Percentiles rank a stretch among this genome's conserved stretches.
These are phyloP conservation scores for Wilhelminamyces savonicus DNA, from an alignment of 805 yeast species.

Conservation along the genomic window DNA sequence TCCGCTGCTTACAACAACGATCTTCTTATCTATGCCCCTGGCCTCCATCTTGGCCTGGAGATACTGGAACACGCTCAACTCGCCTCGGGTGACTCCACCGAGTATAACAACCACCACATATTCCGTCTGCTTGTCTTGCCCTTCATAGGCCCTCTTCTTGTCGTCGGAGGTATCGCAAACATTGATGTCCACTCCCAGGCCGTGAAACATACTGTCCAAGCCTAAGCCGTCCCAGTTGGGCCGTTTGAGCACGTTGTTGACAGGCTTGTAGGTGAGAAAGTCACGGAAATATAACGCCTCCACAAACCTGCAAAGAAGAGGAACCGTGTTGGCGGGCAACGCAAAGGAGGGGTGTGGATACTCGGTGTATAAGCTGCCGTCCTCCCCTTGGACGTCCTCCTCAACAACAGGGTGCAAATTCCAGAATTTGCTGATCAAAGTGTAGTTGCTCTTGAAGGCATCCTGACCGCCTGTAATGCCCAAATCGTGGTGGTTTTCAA, in stretches of 20 bases:
- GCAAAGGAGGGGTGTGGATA: conserved; percentile 54
- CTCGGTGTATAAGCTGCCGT: conserved; percentile 14
- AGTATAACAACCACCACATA: conserved; percentile 48
- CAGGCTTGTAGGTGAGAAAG: conserved; percentile 37
- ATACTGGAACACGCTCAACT: conserved; percentile 63
- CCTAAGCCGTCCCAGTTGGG: conserved; percentile 42
- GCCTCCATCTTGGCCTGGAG: conserved; percentile 42
- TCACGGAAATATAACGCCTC: conserved; percentile 62
- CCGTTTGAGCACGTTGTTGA: conserved; percentile 25
- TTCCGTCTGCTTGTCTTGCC: conserved; percentile 5
- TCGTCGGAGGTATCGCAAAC: conserved; percentile 20
- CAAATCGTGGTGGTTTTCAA: conserved; percentile 10
- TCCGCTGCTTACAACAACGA: conserved; percentile 40
- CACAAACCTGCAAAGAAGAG: conserved; percentile 62
- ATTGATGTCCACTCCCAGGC: conserved; percentile 33
- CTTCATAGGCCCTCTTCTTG: conserved; percentile 6
- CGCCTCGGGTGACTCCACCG: conserved; percentile 87
- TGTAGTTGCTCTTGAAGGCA: conserved; percentile 25
- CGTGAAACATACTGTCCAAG: conserved; percentile 34
- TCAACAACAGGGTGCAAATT: conserved; percentile 38
- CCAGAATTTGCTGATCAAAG: conserved; percentile 38
- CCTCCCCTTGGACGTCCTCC: conserved; percentile 13
- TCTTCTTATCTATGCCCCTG: conserved; percentile 21
- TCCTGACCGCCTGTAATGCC: conserved; percentile 28
- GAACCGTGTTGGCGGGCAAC: conserved; percentile 73